Evolutionary conservation across 306 rosid genomes (phyloP).

Genomic region (Prinsepia uniflora): DNA sequence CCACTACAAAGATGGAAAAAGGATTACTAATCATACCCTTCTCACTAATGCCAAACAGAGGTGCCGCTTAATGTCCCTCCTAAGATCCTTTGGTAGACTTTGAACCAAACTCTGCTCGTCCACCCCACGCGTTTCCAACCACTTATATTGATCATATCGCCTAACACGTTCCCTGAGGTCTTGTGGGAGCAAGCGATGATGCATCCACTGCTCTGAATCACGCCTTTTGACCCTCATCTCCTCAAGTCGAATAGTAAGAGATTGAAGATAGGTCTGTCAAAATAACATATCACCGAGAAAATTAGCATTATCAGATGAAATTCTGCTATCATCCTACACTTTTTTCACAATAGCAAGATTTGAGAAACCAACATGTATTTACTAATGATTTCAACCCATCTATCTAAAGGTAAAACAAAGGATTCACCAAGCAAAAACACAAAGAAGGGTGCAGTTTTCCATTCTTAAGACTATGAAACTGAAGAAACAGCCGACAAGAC

Average conservation of each 20-base stretch:
- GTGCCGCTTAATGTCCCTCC: slow-evolving; percentile 92
- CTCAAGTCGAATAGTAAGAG: slow-evolving; percentile 94
- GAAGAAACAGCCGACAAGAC: background rate
- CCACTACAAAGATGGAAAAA: slow-evolving; percentile 1
- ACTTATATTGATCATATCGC: slow-evolving; percentile 95
- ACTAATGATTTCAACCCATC: background rate
- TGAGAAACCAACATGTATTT: background rate
- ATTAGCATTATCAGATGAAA: slow-evolving; percentile 14
- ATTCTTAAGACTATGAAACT: background rate
- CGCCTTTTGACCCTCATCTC: slow-evolving; percentile 99
- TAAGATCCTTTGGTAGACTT: slow-evolving; percentile 95
- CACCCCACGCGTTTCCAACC: slow-evolving; percentile 98
- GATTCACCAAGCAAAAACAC: background rate
- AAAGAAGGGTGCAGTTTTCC: background rate
- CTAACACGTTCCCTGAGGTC: slow-evolving; percentile 92
- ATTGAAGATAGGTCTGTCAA: slow-evolving; percentile 93
- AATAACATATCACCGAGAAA: slow-evolving; percentile 29
- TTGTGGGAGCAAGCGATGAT: slow-evolving; percentile 87
- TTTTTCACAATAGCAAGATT: background rate
- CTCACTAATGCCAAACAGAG: slow-evolving; percentile 96
- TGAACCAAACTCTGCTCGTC: slow-evolving; percentile 87
- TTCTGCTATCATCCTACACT: slow-evolving; percentile 5
- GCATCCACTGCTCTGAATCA: slow-evolving; percentile 99
- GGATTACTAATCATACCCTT: slow-evolving; percentile 62
- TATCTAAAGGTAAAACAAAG: background rate